phyloP scores from a whole-genome alignment of 2,329 filamentous ascomycete species.

The Clarireedia sp. region DNA sequence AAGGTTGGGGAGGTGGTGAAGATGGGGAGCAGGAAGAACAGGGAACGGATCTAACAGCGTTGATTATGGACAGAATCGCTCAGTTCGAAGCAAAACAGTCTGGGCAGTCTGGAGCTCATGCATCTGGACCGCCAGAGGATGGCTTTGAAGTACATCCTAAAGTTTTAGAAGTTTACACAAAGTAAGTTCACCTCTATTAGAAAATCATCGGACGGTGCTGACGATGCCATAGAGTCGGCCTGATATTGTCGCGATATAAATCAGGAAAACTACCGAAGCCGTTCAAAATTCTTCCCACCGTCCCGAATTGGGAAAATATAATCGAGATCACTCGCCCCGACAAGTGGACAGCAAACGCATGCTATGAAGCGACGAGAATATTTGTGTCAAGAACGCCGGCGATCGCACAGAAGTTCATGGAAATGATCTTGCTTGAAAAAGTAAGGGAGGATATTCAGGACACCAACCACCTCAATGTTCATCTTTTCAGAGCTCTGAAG shows the following conservation, averaged over 20 bases:
- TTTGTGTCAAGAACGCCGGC: slow-evolving; percentile 80
- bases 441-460: slow-evolving; percentile 94
- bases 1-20: slow-evolving; percentile 28
- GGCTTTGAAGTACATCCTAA: slow-evolving; percentile 82
- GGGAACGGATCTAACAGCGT: slow-evolving; percentile 76
- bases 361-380: slow-evolving; percentile 83
- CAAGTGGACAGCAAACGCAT: slow-evolving; percentile 65
- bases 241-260: slow-evolving; percentile 87
- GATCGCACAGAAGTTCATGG: slow-evolving; percentile 77
- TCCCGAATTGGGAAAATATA: slow-evolving; percentile 87
- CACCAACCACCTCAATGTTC: slow-evolving; percentile 89
- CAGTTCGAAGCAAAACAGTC: slow-evolving; percentile 70
- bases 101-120: slow-evolving; percentile 19
- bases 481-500: slow-evolving; percentile 89
- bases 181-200: slow-evolving; percentile 41
- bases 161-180: slow-evolving; percentile 88
- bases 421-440: slow-evolving; percentile 76
- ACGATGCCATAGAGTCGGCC: slow-evolving; percentile 54
- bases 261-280: slow-evolving; percentile 95
- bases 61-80: slow-evolving; percentile 92
- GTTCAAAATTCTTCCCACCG: slow-evolving; percentile 90
- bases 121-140: slow-evolving; percentile 51
- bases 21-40: slow-evolving; percentile 39
- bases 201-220: slow-evolving; percentile 4
- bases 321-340: slow-evolving; percentile 78